These are phyloP conservation scores for Aspergillus brasiliensis DNA, from an alignment of 2,329 filamentous ascomycete genomes.

Conservation along the genomic window DNA sequence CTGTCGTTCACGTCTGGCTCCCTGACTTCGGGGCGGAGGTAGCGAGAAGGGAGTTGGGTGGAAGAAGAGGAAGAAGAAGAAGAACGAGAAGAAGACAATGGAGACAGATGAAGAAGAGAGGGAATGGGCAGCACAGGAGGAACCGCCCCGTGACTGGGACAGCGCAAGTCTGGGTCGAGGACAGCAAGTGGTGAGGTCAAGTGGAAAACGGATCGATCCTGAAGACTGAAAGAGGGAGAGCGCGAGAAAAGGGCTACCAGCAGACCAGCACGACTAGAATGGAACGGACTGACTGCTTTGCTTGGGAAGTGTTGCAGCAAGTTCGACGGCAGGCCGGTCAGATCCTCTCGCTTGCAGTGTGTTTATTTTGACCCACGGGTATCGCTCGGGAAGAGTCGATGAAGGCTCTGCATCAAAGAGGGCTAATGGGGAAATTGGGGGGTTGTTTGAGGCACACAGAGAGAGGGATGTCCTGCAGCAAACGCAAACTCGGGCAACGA, in stretches of 20 bases:
- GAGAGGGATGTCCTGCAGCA: background rate
- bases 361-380: conserved; percentile 41
- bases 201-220: conserved; percentile 11
- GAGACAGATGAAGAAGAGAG: conserved; percentile 21
- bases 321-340: conserved; percentile 10
- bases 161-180: conserved; percentile 19
- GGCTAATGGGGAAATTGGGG: background rate
- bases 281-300: background rate
- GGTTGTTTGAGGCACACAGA: background rate
- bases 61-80: conserved; percentile 17
- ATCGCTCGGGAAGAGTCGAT: conserved; percentile 9
- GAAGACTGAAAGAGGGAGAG: too few relatives aligned
- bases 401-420: background rate
- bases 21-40: conserved; percentile 16
- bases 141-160: conserved; percentile 18
- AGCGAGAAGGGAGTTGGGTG: conserved; percentile 30
- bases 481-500: background rate
- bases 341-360: conserved; percentile 26
- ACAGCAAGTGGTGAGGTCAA: conserved; percentile 15
- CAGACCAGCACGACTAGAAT: background rate
- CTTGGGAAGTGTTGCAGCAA: background rate
- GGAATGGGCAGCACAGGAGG: conserved; percentile 7
- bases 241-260: background rate
- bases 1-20: conserved; percentile 9
- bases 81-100: conserved; percentile 19